Evolutionary conservation across 1,284 basidiomycete species (phyloP).

Genomic region (Apiotrichum gracile): DNA sequence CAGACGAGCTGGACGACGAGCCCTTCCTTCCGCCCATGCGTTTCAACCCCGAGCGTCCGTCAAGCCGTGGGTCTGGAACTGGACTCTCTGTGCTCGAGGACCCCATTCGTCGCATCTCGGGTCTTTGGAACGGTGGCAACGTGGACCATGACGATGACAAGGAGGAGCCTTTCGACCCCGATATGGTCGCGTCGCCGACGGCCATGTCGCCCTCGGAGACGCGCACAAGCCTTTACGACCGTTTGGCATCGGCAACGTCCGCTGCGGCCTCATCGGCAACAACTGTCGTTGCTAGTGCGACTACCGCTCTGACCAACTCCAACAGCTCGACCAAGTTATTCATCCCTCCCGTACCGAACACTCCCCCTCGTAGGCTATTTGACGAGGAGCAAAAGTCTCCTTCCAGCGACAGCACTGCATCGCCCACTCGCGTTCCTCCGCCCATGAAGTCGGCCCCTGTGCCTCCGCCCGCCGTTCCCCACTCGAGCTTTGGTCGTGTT

Average conservation of each 20-base stretch:
- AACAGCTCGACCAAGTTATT: constrained; percentile 5
- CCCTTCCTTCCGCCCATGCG: not conserved
- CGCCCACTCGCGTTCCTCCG: constrained; percentile 11
- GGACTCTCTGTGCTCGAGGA: constrained; percentile 24
- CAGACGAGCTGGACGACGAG: constrained; percentile 33
- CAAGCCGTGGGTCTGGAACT: constrained; percentile 10
- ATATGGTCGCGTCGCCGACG: constrained; percentile 11
- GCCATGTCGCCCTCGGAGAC: not conserved
- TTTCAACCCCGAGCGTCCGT: not conserved
- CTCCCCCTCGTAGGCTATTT: not conserved
- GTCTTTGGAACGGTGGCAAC: constrained; percentile 17
- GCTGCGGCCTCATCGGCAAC: not conserved
- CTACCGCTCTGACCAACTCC: not conserved
- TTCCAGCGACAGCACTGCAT: constrained; percentile 9
- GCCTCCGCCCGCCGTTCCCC: constrained; percentile 6
- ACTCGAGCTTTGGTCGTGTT: constrained; percentile 17
- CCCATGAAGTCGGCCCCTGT: constrained; percentile 7
- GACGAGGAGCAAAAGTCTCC: constrained; percentile 1
- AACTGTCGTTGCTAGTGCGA: constrained; percentile 1
- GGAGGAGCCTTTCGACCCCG: constrained; percentile 32
- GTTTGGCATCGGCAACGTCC: constrained; percentile 6
- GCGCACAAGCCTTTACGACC: constrained; percentile 12
- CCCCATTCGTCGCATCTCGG: constrained; percentile 31
- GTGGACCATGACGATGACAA: constrained; percentile 9
- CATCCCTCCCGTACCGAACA: constrained; percentile 10